Evolutionary conservation across 371 early-diverging fungal genomes (phyloP).

Genomic region (Mucor piriformis): DNA sequence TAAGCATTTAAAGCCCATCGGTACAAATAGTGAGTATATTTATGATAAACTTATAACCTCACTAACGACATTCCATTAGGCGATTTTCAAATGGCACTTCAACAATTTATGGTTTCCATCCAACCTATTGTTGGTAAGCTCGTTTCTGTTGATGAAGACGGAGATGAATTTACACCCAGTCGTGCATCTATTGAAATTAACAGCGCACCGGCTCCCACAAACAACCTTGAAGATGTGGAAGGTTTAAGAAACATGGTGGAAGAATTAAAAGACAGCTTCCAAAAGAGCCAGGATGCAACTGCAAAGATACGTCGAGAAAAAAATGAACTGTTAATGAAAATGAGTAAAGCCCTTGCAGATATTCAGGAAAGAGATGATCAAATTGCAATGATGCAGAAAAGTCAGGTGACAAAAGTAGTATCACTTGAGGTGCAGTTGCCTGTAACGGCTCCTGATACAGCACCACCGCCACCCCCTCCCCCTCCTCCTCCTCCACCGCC

Average conservation of each 20-base stretch:
- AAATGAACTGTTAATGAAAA: conserved; percentile 50
- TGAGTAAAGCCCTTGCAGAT: conserved; percentile 43
- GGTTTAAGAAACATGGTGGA: conserved; percentile 49
- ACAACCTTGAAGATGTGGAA: conserved; percentile 37
- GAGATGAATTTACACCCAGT: background rate
- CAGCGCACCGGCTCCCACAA: background rate
- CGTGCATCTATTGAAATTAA: conserved; percentile 1
- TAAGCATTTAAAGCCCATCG: conserved; percentile 29
- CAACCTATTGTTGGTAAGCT: conserved; percentile 64
- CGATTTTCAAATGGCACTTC: conserved; percentile 38
- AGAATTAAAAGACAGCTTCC: conserved; percentile 40
- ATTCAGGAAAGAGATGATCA: conserved; percentile 39
- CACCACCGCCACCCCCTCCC: conserved; percentile 30
- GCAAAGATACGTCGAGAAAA: conserved; percentile 52
- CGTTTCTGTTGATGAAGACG: conserved; percentile 3
- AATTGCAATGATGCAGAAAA: conserved; percentile 16
- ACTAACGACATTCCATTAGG: conserved; percentile 17
- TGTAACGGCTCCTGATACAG: background rate
- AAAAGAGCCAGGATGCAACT: conserved; percentile 34
- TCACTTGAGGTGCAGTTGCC: conserved; percentile 17
- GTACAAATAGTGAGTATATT: conserved; percentile 25
- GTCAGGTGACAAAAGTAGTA: background rate
- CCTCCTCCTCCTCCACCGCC: conserved; percentile 43
- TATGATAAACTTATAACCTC: background rate
- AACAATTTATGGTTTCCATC: conserved; percentile 41